A percentile compares a stretch with the other conserved stretches of the same genome.
phyloP scores from a whole-genome alignment of 768 basidiomycete genomes.

The Agaricus bisporus region DNA sequence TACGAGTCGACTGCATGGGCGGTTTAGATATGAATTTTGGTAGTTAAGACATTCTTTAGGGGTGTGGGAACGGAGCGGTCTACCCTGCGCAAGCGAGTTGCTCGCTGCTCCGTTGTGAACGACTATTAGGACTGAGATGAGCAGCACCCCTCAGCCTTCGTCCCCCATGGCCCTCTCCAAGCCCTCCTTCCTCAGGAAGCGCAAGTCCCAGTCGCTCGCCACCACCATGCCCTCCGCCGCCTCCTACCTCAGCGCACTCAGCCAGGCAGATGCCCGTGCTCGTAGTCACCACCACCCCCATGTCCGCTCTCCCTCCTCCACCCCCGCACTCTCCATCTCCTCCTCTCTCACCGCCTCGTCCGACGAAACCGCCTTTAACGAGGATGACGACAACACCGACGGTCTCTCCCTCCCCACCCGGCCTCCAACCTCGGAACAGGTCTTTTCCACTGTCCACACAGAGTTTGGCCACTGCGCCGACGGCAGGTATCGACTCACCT shows the following conservation, averaged over 20 bases:
- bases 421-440: slow-evolving; percentile 79
- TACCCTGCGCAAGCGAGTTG: neutral
- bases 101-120: neutral
- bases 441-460: slow-evolving; percentile 73
- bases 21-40: slow-evolving; percentile 59
- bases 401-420: slow-evolving; percentile 53
- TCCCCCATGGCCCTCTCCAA: slow-evolving; percentile 64
- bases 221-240: slow-evolving; percentile 31
- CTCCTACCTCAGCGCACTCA: slow-evolving; percentile 37
- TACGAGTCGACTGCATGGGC: slow-evolving; percentile 63
- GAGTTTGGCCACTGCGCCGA: slow-evolving; percentile 92
- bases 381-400: slow-evolving; percentile 45
- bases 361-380: slow-evolving; percentile 60
- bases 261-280: slow-evolving; percentile 58
- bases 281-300: slow-evolving; percentile 27
- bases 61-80: slow-evolving; percentile 2
- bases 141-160: slow-evolving; percentile 22
- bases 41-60: slow-evolving; percentile 17
- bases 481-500: slow-evolving; percentile 63
- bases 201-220: slow-evolving; percentile 25
- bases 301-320: slow-evolving; percentile 44
- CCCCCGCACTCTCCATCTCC: slow-evolving; percentile 69
- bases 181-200: slow-evolving; percentile 59
- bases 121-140: too few species aligned
- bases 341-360: slow-evolving; percentile 66